Conservation (phyloP, 352 stramenopile genomes). For the Saprolegnia parasitica region DNA sequence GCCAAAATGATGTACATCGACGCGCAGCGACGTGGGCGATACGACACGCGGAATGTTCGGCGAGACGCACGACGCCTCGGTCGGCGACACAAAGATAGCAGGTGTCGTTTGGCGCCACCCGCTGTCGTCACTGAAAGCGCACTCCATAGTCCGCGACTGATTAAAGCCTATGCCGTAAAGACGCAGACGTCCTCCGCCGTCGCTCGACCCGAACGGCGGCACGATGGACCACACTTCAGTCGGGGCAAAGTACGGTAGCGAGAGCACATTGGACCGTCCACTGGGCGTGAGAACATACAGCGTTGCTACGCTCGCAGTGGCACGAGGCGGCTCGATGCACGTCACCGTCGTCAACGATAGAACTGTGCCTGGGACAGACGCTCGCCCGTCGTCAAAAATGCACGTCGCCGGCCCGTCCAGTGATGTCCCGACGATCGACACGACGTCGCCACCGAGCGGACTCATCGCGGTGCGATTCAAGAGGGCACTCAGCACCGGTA, state of each 20-base stretch:
- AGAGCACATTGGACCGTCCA: constrained; percentile 27
- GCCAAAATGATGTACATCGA: neutral
- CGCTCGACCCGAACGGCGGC: constrained; percentile 43
- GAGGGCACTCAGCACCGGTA: constrained; percentile 34
- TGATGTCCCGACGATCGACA: neutral
- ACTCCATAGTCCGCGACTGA: constrained; percentile 37
- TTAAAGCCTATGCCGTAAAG: constrained; percentile 50
- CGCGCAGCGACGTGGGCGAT: neutral
- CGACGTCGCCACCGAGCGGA: constrained; percentile 14
- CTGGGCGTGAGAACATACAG: neutral
- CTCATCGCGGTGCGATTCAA: neutral
- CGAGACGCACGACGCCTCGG: constrained; percentile 13
- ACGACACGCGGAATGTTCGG: neutral
- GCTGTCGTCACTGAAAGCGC: constrained; percentile 44
- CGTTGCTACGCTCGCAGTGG: neutral
- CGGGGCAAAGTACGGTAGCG: constrained; percentile 39
- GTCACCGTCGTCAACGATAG: neutral
- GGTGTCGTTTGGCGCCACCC: constrained; percentile 13
- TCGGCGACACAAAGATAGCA: constrained; percentile 19
- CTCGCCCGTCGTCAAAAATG: constrained; percentile 6
- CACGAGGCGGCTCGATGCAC: constrained; percentile 2
- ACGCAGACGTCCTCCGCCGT: constrained; percentile 33
- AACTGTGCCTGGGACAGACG: neutral
- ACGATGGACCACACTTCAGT: constrained; percentile 39
- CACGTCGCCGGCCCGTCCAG: neutral